These are phyloP conservation scores for Rhodamnia argentea DNA, from an alignment of 345 rosid species.

Conservation along the genomic window DNA sequence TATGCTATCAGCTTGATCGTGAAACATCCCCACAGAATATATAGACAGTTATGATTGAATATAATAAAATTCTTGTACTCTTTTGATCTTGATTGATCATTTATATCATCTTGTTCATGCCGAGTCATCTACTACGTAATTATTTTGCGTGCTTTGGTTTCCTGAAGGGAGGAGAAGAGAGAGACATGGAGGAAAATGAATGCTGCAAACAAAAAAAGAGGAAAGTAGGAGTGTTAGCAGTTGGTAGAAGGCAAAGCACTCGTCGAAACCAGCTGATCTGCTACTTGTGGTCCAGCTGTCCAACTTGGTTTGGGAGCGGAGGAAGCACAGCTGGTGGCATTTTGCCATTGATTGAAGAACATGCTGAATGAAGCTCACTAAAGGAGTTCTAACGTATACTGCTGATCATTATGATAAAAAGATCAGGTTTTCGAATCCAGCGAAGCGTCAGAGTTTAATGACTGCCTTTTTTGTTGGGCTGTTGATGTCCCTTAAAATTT, in stretches of 20 bases:
- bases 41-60: not conserved
- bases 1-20: not conserved
- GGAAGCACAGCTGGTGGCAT: not conserved
- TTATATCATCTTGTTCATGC: not conserved
- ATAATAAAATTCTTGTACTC: not conserved
- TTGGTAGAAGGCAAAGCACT: not conserved
- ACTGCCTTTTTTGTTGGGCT: not conserved
- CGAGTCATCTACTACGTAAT: not conserved
- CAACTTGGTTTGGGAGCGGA: not conserved
- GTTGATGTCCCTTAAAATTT: not conserved
- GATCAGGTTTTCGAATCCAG: not conserved
- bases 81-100: not conserved
- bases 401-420: not conserved
- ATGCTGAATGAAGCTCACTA: not conserved
- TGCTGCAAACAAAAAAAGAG: not conserved
- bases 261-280: not conserved
- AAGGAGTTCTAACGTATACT: not conserved
- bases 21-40: not conserved
- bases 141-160: not conserved
- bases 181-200: slow-evolving; percentile 29
- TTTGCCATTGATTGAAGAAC: not conserved
- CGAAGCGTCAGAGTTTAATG: not conserved
- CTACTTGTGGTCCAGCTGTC: not conserved
- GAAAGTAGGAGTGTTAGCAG: not conserved
- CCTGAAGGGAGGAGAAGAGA: slow-evolving; percentile 70